Conservation (phyloP, 2,329 filamentous ascomycete species). For the Monosporascus sp. region DNA sequence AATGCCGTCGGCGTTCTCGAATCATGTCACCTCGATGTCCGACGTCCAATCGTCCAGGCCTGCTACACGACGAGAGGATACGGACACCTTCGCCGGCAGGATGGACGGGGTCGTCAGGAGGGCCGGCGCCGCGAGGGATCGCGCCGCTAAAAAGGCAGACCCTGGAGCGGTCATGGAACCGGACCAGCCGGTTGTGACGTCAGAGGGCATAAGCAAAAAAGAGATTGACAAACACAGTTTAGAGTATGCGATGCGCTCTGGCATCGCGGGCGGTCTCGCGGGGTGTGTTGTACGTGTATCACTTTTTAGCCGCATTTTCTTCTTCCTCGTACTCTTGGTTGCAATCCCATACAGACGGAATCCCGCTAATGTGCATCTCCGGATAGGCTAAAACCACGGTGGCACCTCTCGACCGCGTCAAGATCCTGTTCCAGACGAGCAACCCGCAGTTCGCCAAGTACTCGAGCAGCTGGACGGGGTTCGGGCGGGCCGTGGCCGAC, state of each 20-base stretch:
- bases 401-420: conserved; percentile 92
- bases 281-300: conserved; percentile 73
- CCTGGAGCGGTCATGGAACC: conserved; percentile 35
- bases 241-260: conserved; percentile 80
- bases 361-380: background rate
- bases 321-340: background rate
- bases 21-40: conserved; percentile 54
- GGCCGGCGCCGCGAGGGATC: conserved; percentile 13
- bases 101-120: conserved; percentile 25
- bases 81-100: conserved; percentile 18
- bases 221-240: conserved; percentile 64
- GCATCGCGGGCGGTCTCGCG: conserved; percentile 81
- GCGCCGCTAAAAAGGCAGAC: conserved; percentile 26
- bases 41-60: conserved; percentile 34
- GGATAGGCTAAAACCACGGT: conserved; percentile 87
- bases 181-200: conserved; percentile 43
- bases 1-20: conserved; percentile 52
- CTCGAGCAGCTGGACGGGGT: conserved; percentile 79
- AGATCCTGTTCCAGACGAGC: conserved; percentile 95
- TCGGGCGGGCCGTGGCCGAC: conserved; percentile 74
- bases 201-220: conserved; percentile 20
- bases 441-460: conserved; percentile 95
- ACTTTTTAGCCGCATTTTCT: background rate
- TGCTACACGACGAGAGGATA: conserved; percentile 23
- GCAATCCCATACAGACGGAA: background rate